A percentile compares a stretch with the other conserved stretches of the same genome.
phyloP scores from a whole-genome alignment of 2,329 filamentous ascomycete genomes.

The Arthrinium puccinioides region DNA sequence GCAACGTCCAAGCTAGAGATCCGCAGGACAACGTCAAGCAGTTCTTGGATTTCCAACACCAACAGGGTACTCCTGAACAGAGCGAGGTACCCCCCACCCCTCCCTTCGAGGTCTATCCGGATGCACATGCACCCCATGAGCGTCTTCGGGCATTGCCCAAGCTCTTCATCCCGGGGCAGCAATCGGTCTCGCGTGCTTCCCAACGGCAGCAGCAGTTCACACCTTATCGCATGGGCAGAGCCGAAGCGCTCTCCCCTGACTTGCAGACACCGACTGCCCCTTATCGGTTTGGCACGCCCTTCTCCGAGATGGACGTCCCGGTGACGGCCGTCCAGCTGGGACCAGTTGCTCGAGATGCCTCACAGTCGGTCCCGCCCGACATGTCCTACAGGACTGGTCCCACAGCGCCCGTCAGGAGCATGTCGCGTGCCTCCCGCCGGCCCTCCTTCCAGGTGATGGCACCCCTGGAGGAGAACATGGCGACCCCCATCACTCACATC shows the following conservation, averaged over 20 bases:
- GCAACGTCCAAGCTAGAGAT: slow-evolving; percentile 63
- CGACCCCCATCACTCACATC: slow-evolving; percentile 29
- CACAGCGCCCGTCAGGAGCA: slow-evolving; percentile 31
- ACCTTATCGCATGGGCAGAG: slow-evolving; percentile 46
- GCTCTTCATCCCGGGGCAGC: slow-evolving; percentile 48
- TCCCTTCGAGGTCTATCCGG: slow-evolving; percentile 57
- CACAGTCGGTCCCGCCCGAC: slow-evolving; percentile 88
- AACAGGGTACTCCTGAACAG: slow-evolving; percentile 23
- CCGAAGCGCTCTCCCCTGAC: slow-evolving; percentile 44
- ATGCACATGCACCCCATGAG: slow-evolving; percentile 39
- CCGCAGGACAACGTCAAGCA: slow-evolving; percentile 90
- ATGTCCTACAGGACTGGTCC: slow-evolving; percentile 65
- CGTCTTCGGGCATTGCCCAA: slow-evolving; percentile 54
- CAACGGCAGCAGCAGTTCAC: slow-evolving; percentile 27
- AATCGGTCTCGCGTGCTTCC: slow-evolving; percentile 7
- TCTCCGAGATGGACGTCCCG: slow-evolving; percentile 86
- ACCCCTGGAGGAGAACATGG: slow-evolving; percentile 58
- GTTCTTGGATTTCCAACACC: slow-evolving; percentile 77
- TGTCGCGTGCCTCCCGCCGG: slow-evolving; percentile 53
- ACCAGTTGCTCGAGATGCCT: slow-evolving; percentile 69
- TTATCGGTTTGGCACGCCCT: slow-evolving; percentile 77
- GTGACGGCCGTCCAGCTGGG: slow-evolving; percentile 65
- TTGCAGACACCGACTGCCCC: slow-evolving; percentile 52
- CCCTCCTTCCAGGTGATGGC: slow-evolving; percentile 65
- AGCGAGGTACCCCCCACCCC: slow-evolving; percentile 61